These are phyloP conservation scores for Flueggea neowawraea DNA, from an alignment of 441 rosid species.

Conservation along the genomic window DNA sequence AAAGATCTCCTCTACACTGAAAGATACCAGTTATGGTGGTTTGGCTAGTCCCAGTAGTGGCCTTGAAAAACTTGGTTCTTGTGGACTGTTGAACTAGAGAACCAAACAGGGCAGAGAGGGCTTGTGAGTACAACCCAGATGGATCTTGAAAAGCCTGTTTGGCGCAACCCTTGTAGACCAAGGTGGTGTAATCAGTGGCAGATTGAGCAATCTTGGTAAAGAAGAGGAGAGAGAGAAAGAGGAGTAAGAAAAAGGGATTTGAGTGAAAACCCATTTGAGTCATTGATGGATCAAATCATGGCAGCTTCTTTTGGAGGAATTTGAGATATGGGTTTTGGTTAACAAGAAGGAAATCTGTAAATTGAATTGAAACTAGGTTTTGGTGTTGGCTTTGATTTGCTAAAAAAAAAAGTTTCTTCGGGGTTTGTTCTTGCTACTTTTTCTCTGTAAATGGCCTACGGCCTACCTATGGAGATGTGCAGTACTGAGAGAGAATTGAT, in stretches of 20 bases:
- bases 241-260: slow-evolving; percentile 25
- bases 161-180: slow-evolving; percentile 94
- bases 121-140: slow-evolving; percentile 68
- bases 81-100: slow-evolving; percentile 80
- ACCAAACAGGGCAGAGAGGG: slow-evolving; percentile 82
- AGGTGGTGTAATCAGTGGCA: slow-evolving; percentile 53
- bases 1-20: slow-evolving; percentile 93
- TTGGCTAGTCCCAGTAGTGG: slow-evolving; percentile 74
- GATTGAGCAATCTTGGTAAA: slow-evolving; percentile 38
- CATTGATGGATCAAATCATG: slow-evolving; percentile 53
- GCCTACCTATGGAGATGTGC: slow-evolving; percentile 17
- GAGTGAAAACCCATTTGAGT: slow-evolving; percentile 50
- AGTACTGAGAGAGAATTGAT: neutral
- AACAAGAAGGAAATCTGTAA: slow-evolving; percentile 9
- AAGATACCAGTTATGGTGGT: slow-evolving; percentile 82
- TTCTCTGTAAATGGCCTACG: slow-evolving; percentile 4
- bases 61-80: slow-evolving; percentile 76
- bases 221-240: slow-evolving; percentile 31
- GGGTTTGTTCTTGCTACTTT: slow-evolving; percentile 14
- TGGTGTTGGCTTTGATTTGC: slow-evolving; percentile 19
- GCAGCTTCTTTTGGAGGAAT: slow-evolving; percentile 19
- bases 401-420: slow-evolving; percentile 13
- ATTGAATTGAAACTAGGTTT: slow-evolving; percentile 12
- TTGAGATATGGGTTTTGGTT: slow-evolving; percentile 26
- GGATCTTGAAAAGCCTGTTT: slow-evolving; percentile 81